Percentiles rank a stretch among this genome's conserved stretches.
phyloP scores from a whole-genome alignment of 2,329 filamentous ascomycete genomes.

The Venturiaceae sp. region DNA sequence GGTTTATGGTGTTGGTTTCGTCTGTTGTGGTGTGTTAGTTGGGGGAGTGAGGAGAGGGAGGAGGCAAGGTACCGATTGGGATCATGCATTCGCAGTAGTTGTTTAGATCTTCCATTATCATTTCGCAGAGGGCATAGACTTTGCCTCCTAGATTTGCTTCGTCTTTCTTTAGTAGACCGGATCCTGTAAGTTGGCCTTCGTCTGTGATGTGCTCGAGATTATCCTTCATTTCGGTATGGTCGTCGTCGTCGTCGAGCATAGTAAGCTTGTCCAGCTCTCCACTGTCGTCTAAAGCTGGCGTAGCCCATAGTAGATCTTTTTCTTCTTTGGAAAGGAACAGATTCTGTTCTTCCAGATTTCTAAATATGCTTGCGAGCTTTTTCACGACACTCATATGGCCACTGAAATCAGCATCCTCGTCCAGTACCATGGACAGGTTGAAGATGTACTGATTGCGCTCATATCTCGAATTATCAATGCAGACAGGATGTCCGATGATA shows the following conservation, averaged over 20 bases:
- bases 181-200: not conserved
- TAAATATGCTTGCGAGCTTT: constrained; percentile 76
- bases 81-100: constrained; percentile 99
- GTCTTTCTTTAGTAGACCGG: constrained; percentile 9
- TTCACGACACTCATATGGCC: constrained; percentile 74
- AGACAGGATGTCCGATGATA: constrained; percentile 18
- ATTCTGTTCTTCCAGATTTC: constrained; percentile 84
- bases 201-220: not conserved
- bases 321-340: constrained; percentile 64
- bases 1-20: constrained; percentile 88
- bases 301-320: constrained; percentile 11
- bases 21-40: constrained; percentile 40
- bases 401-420: constrained; percentile 72
- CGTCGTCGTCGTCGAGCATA: not conserved
- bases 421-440: constrained; percentile 41
- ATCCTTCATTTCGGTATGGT: not conserved
- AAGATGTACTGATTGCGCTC: constrained; percentile 9
- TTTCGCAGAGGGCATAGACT: constrained; percentile 66
- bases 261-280: not conserved
- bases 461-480: constrained; percentile 35
- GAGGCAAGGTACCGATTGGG: constrained; percentile 60
- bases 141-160: constrained; percentile 35
- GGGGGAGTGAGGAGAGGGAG: not conserved
- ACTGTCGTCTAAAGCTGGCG: constrained; percentile 1
- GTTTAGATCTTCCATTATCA: constrained; percentile 84